These are phyloP conservation scores for Acanthamoeba healyi DNA, from an alignment of 208 protist species.

Conservation along the genomic window DNA sequence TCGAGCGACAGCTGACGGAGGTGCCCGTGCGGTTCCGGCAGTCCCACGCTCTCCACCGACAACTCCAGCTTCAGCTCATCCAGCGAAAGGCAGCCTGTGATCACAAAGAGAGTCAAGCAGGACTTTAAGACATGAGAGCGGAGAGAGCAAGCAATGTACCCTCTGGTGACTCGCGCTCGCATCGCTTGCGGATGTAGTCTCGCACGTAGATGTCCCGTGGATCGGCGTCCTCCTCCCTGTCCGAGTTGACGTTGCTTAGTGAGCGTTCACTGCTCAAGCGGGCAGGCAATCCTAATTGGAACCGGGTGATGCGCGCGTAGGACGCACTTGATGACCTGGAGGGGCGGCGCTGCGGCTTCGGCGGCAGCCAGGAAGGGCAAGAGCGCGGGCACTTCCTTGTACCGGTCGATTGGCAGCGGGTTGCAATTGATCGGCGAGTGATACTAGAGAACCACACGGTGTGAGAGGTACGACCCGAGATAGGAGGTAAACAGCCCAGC, in stretches of 20 bases:
- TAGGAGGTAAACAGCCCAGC: neutral
- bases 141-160: neutral
- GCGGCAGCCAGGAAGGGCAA: neutral
- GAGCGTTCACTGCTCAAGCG: too few relatives aligned
- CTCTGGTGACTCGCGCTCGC: neutral
- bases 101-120: neutral
- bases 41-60: neutral
- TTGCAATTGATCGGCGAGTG: constrained; percentile 31
- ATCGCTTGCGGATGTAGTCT: neutral
- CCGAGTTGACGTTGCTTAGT: neutral
- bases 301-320: neutral
- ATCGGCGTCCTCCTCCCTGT: constrained; percentile 6
- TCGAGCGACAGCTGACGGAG: neutral
- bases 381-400: neutral
- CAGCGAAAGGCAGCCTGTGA: neutral
- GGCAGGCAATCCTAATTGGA: too few relatives aligned
- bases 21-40: neutral
- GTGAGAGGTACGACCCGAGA: neutral
- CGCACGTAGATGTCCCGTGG: neutral
- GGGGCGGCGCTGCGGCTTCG: neutral
- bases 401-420: neutral
- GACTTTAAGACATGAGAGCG: neutral
- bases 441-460: neutral
- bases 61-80: neutral
- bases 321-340: neutral